A percentile compares a stretch with the other conserved stretches of the same genome.
Evolutionary conservation across 2,329 filamentous ascomycete genomes (phyloP).

Genomic region (Pseudogymnoascus sp.): DNA sequence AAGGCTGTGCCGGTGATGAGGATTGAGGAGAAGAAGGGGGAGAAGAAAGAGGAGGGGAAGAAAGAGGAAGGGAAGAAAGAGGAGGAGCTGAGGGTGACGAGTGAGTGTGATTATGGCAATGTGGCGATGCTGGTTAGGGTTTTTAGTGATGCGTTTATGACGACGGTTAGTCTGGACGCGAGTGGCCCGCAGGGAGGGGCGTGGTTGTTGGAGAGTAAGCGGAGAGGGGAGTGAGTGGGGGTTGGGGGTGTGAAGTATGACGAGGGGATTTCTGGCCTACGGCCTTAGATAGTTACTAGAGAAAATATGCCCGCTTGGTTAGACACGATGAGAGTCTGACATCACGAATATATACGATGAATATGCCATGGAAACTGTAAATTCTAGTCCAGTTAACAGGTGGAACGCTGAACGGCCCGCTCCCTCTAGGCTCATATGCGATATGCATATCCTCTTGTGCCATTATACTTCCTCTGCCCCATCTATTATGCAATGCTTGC

Average conservation of each 20-base stretch:
- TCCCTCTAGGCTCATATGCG: not conserved
- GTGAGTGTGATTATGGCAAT: conserved; percentile 74
- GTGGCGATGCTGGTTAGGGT: conserved; percentile 70
- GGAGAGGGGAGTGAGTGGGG: conserved; percentile 14
- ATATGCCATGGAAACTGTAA: not conserved
- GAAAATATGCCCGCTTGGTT: conserved; percentile 6
- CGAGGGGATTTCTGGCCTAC: not conserved
- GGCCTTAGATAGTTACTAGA: not conserved
- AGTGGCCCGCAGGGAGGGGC: conserved; percentile 57
- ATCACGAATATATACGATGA: not conserved
- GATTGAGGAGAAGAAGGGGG: conserved; percentile 18
- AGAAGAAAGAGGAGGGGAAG: conserved; percentile 16
- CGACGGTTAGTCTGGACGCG: conserved; percentile 64
- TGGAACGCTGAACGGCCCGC: not conserved
- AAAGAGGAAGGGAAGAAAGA: conserved; percentile 20
- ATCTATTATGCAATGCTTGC: conserved; percentile 9
- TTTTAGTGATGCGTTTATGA: conserved; percentile 58
- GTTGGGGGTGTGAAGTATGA: not conserved
- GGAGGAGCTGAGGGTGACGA: conserved; percentile 36
- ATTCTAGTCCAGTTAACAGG: not conserved
- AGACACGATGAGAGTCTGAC: not conserved
- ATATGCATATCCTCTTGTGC: not conserved
- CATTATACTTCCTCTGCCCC: not conserved
- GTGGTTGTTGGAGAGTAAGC: conserved; percentile 56
- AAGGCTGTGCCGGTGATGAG: conserved; percentile 43